Evolutionary conservation across 2,329 filamentous ascomycete species (phyloP).

Genomic region (Cadophora luteo-olivacea): DNA sequence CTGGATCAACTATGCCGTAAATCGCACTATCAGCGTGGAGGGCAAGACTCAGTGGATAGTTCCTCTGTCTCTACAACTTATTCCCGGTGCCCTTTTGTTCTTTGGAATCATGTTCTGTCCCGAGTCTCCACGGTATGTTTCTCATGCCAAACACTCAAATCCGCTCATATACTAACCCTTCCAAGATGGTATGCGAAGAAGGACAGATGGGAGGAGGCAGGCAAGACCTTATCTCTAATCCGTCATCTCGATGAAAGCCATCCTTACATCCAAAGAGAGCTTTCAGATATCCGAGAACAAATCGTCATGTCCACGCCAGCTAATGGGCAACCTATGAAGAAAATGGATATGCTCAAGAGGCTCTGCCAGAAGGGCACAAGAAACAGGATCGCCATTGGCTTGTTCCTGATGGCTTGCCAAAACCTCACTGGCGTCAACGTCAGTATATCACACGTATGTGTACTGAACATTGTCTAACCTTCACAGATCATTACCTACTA

Average conservation of each 20-base stretch:
- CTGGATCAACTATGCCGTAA: conserved; percentile 51
- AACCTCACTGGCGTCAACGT: conserved; percentile 66
- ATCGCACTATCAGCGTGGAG: conserved; percentile 45
- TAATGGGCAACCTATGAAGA: conserved; percentile 7
- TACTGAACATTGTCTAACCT: background rate
- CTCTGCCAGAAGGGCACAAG: conserved; percentile 16
- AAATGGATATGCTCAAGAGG: conserved; percentile 17
- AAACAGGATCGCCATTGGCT: conserved; percentile 14
- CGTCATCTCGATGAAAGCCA: conserved; percentile 52
- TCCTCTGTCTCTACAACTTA: conserved; percentile 50
- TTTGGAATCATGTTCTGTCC: conserved; percentile 39
- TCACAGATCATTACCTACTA: conserved; percentile 55
- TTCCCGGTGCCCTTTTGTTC: conserved; percentile 45
- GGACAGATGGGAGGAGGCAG: conserved; percentile 44
- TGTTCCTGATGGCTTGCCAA: conserved; percentile 28
- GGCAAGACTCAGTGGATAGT: conserved; percentile 47
- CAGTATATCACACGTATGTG: conserved; percentile 37
- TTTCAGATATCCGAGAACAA: conserved; percentile 51
- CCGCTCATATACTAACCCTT: background rate
- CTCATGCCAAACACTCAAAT: background rate
- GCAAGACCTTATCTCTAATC: conserved; percentile 49
- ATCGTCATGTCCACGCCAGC: conserved; percentile 37
- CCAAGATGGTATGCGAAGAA: conserved; percentile 18
- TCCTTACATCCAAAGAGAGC: conserved; percentile 53
- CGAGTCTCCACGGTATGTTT: conserved; percentile 41